Percentiles rank a stretch among this genome's conserved stretches.
These are phyloP conservation scores for Funneliformis caledonium DNA, from an alignment of 371 early-diverging fungal species.

Conservation along the genomic window DNA sequence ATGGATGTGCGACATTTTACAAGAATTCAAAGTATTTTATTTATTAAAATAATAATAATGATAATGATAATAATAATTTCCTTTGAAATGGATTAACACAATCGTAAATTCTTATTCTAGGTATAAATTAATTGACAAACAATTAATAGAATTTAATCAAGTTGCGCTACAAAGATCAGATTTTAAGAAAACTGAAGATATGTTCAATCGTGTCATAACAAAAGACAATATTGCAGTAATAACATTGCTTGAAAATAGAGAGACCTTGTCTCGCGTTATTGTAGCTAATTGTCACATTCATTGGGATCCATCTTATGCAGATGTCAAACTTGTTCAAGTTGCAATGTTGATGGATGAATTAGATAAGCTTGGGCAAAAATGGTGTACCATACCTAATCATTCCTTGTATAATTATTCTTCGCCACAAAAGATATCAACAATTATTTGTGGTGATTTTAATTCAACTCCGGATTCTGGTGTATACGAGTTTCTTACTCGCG, in stretches of 20 bases:
- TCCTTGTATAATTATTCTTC: slow-evolving; percentile 43
- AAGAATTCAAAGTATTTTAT: slow-evolving; percentile 74
- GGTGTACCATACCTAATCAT: slow-evolving; percentile 46
- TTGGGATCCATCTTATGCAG: slow-evolving; percentile 93
- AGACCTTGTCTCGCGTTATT: slow-evolving; percentile 69
- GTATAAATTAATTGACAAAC: slow-evolving; percentile 78
- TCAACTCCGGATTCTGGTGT: slow-evolving; percentile 92
- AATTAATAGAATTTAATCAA: slow-evolving; percentile 92
- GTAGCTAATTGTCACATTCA: slow-evolving; percentile 95
- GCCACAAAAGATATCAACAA: slow-evolving; percentile 59
- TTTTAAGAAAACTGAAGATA: slow-evolving; percentile 88
- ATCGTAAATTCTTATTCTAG: slow-evolving; percentile 47
- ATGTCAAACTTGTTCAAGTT: slow-evolving; percentile 98
- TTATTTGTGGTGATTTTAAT: slow-evolving; percentile 98
- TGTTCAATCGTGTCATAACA: slow-evolving; percentile 94
- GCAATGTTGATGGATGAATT: slow-evolving; percentile 96
- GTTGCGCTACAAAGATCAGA: slow-evolving; percentile 87
- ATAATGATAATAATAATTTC: background rate
- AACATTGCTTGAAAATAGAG: slow-evolving; percentile 82
- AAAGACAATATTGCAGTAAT: slow-evolving; percentile 97
- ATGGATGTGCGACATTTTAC: slow-evolving; percentile 99
- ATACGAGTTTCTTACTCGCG: slow-evolving; percentile 83
- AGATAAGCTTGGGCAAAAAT: slow-evolving; percentile 60
- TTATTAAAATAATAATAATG: background rate
- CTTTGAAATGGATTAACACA: background rate